Conservation (phyloP, 306 rosid species). For the Malus asiatica region DNA sequence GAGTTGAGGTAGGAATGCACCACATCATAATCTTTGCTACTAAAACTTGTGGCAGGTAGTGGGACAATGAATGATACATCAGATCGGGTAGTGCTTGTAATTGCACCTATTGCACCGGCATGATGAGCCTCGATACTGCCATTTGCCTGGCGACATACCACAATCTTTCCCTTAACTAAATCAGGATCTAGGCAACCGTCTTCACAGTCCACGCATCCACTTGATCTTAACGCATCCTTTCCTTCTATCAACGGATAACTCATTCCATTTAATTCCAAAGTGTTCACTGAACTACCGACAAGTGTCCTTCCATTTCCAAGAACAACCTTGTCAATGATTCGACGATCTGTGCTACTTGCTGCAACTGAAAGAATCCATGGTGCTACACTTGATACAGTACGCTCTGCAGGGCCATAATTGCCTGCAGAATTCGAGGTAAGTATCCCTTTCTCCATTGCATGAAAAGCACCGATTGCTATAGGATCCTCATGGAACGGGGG, state of each 20-base stretch:
- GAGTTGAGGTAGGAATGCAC: neutral
- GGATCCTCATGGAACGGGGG: neutral
- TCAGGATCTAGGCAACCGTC: neutral
- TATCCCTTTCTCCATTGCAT: neutral
- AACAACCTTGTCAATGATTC: neutral
- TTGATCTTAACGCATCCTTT: neutral
- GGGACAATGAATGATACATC: neutral
- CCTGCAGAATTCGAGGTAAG: neutral
- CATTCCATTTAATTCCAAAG: conserved; percentile 1
- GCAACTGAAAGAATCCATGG: neutral
- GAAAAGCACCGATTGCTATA: neutral
- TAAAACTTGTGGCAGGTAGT: neutral
- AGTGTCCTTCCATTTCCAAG: neutral
- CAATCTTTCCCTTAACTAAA: neutral
- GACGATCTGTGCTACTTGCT: neutral
- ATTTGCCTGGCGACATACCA: neutral
- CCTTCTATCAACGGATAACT: neutral
- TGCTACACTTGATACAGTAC: neutral
- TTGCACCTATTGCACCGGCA: neutral
- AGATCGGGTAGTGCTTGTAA: neutral
- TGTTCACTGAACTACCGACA: neutral
- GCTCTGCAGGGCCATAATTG: neutral
- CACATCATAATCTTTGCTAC: neutral
- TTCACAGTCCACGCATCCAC: neutral
- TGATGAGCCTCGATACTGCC: neutral